Base-by-base conservation (phyloP, 768 basidiomycete species). In the Crassisporium funariophilum region DNA sequence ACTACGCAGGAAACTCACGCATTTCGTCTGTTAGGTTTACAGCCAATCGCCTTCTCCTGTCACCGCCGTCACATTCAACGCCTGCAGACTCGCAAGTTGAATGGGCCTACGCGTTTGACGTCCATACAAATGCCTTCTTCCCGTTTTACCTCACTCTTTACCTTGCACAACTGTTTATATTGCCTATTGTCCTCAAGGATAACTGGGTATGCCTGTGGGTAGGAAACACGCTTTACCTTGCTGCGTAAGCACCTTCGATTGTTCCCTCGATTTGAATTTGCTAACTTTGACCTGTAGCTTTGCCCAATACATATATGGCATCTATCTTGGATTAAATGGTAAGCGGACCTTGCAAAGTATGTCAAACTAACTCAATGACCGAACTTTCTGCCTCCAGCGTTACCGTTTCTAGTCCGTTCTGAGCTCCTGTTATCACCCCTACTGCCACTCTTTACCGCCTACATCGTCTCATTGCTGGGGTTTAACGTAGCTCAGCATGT, bases 81-180 rank as follows among this genome's bases (percentile, higher is more conserved):
- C 79, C 78, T 0, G 76, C 80, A n/a, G 83, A 88, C 55, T 81
- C 87, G 35, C 69, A 69, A 15, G 87, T 93, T 22, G 91, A 93
- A 74, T 94, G 86, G 90, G 89, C 87, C 4, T 98, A 97, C 66
- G 92, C 91, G 10, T 95, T 98, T 59, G 95, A 98, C 65, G 88
- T 98, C 12, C 94, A 97, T 67, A 95, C 88, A 49, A 98, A 98
- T 59, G 87, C 93, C 3, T 98, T 98, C 76, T 95, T 98, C 68
- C 94, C 94, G 15, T 73, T 94, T 49, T 95, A 90, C 69, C 79
- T 97, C 49, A 86, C 89, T 8, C 79, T 97, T 44, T 97, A 97
- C 64, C 73, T 93, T 48, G 88, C 88, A 0, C 91, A 98, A 61
- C 77, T 97, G 9, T 83, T 95, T 52, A 76, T 98, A 9, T 79